phyloP scores from a whole-genome alignment of 768 basidiomycete species.

The Tulasnella calospora region DNA sequence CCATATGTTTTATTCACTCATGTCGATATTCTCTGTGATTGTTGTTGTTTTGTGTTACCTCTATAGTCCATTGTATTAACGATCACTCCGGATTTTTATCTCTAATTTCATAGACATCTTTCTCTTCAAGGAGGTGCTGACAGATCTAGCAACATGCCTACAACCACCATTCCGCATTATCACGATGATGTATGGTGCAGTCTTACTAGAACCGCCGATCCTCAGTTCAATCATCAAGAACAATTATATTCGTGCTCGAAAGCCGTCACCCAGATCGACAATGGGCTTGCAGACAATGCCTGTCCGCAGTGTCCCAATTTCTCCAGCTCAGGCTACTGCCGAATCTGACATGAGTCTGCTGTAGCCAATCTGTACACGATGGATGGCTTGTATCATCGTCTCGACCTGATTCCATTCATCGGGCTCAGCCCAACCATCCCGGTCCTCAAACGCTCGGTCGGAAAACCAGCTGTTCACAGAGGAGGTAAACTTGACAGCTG shows the following conservation, averaged over 20 bases:
- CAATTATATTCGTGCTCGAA: background rate
- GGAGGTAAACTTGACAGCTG: background rate
- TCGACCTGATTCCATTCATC: background rate
- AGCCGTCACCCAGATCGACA: background rate
- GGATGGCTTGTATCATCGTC: background rate
- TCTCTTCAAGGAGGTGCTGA: background rate
- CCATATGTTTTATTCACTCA: background rate
- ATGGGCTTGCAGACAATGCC: background rate
- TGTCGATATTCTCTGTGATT: background rate
- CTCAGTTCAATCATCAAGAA: background rate
- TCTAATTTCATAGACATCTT: background rate
- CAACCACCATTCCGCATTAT: no score
- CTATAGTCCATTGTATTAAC: background rate
- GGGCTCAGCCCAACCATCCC: background rate
- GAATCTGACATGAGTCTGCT: background rate
- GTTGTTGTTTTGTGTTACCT: background rate
- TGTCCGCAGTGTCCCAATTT: background rate
- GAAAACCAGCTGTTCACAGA: background rate
- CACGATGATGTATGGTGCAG: no score
- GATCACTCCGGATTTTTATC: constrained; percentile 8
- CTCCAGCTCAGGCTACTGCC: background rate
- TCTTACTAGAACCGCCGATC: background rate
- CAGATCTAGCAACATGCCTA: background rate
- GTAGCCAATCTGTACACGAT: background rate
- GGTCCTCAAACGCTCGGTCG: background rate